Base-by-base conservation (phyloP, 177 flowering plant genomes). In the Vitis hybrid region DNA sequence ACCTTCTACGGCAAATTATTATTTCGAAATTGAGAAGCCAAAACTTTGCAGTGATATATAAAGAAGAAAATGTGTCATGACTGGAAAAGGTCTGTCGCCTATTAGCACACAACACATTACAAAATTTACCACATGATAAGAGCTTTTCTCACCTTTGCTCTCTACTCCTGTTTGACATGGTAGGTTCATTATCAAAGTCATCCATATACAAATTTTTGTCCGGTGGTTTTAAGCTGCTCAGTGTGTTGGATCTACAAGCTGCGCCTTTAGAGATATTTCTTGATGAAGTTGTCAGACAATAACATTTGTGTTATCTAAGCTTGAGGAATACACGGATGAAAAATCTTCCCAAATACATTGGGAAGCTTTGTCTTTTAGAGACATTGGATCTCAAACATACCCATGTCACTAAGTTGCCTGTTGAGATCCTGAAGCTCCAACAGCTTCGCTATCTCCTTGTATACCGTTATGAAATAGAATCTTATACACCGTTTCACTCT, bases 281-380 rank as follows among this genome's bases (percentile, higher is more conserved):
- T 10, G 61, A 12, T 8, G 55, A 56, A n/a, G 34, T 73, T 22
- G n/a, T 10, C 2, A 19, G 57, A 7, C 19, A 61, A 19, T 56
- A 65, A 3, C 72, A 78, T 74, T 64, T 81, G 26, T 76, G 75
- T n/a, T 79, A 79, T 50, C 60, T 81, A 54, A 72, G 70, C 56
- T 48, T 78, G 67, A 74, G 74, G 54, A 29, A 34, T 6, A 81
- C 84, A 11, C 53, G 20, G 26, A 5, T 81, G 4, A 66, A 48
- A 34, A 54, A 8, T 48, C 70, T 81, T 60, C 80, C 84, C 13
- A 65, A 29, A 16, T 76, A 74, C 16, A 71, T 79, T 3, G 70
- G 68, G 12, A 78, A 61, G 62, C 81, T 81, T 15, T 13, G 16
- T 19, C 74, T 72, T 10, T 48, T 81, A 5, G 75, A 78, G 15